Conservation (phyloP, 164 flowering plant genomes). For the Dillenia turbinata region DNA sequence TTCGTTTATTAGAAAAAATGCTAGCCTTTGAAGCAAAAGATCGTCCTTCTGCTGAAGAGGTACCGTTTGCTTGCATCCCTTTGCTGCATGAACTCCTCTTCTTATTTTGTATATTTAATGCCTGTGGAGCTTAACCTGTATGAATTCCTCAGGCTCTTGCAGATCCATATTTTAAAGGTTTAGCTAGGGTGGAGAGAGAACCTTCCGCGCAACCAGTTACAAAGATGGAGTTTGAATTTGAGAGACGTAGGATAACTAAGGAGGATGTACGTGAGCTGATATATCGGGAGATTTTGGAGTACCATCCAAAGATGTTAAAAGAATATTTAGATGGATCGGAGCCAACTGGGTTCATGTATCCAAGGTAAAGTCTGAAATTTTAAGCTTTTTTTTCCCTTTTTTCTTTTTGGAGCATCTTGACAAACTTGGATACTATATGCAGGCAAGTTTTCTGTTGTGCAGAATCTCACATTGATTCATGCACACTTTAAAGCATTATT, state of each 20-base stretch:
- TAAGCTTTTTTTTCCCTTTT: too few species aligned
- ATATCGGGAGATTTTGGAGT: constrained; percentile 87
- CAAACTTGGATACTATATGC: too few species aligned
- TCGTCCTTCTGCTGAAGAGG: constrained; percentile 96
- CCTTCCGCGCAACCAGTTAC: constrained; percentile 96
- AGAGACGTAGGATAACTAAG: constrained; percentile 87
- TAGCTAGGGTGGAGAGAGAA: constrained; percentile 96
- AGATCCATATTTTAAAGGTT: constrained; percentile 91
- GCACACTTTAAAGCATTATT: too few species aligned
- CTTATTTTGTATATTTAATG: neutral
- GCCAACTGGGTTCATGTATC: constrained; percentile 90
- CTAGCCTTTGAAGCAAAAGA: constrained; percentile 96
- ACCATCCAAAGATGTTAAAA: constrained; percentile 94
- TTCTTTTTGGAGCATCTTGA: too few species aligned
- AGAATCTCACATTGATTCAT: too few species aligned
- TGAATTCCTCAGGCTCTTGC: constrained; percentile 79
- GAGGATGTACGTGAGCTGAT: constrained; percentile 95
- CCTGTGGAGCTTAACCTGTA: constrained; percentile 4
- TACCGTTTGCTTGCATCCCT: constrained; percentile 17
- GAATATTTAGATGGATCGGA: constrained; percentile 85
- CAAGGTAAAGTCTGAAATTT: constrained; percentile 51
- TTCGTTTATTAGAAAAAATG: constrained; percentile 86
- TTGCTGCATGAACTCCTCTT: constrained; percentile 3
- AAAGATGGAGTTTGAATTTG: constrained; percentile 98
- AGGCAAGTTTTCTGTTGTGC: too few species aligned